Evolutionary conservation across 2,329 filamentous ascomycete genomes (phyloP), one percentile per base, ranked within the genome.

Genomic region (Trichoderma gracile): DNA sequence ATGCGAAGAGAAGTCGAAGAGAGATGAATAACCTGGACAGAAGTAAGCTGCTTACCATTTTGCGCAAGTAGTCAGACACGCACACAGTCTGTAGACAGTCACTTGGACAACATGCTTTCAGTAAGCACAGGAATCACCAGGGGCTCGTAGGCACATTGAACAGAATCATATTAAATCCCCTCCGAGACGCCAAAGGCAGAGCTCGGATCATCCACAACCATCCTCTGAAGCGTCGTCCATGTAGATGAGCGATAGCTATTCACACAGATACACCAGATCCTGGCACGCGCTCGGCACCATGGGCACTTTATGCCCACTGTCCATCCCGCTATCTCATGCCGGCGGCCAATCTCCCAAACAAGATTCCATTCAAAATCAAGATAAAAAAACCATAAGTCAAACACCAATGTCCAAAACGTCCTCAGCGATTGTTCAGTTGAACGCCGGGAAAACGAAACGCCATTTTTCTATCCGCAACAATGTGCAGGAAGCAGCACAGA

Each of bases 401-500:
- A 52, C 49, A 52, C 49, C 49, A 52, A 33, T 17, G 33, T 33
- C 56, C 57, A 63, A 56, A 57, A 63, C 59, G 57, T 62, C 58
- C 59, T 50, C 59, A 52, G 10, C 52, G 45, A 54, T 63, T 57
- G 58, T 54, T 57, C 52, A 15, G 63, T 62, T 54, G 60, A 65
- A 65, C 59, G 42, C 58, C 64, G 43, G 27, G 17, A 50, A 56
- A 65, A 63, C 52, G 43, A 56, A 65, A 63, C 52, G 43, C 64
- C 64, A 57, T 52, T n/a, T 33, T 58, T 63, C 64, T 63, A 63
- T 63, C 52, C 64, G 45, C 49, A 63, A 33, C 19, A 59, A 47
- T 56, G 49, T 65, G 64, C 64, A n/a, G 60, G 33, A 59, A 33
- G 49, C 27, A 64, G 60, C 65, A 64, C 50, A 43, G 21, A 14